These are phyloP conservation scores for Apiospora pterosperma DNA, from an alignment of 2,329 filamentous ascomycete genomes.

Conservation along the genomic window DNA sequence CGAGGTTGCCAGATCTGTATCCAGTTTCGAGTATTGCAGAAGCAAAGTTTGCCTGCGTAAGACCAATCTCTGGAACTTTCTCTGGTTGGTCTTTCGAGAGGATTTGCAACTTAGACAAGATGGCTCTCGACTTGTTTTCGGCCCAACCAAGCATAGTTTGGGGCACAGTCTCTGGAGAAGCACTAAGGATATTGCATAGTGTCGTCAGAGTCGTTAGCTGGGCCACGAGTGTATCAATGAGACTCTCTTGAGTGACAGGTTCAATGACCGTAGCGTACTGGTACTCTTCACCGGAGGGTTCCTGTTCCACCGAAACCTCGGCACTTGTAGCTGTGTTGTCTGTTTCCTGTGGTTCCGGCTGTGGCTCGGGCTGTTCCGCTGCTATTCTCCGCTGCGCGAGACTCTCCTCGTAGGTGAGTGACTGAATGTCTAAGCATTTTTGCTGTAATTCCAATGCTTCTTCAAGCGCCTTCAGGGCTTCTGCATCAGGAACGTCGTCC, in stretches of 20 bases:
- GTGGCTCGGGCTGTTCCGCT: slow-evolving; percentile 29
- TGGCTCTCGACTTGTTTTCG: slow-evolving; percentile 50
- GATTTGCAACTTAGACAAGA: slow-evolving; percentile 37
- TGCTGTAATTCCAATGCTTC: slow-evolving; percentile 24
- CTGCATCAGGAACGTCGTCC: slow-evolving; percentile 38
- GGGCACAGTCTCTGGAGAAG: slow-evolving; percentile 28
- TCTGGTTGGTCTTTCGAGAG: slow-evolving; percentile 13
- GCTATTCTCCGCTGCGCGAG: slow-evolving; percentile 28
- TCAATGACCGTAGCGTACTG: slow-evolving; percentile 67
- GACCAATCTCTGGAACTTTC: slow-evolving; percentile 21
- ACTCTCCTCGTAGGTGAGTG: slow-evolving; percentile 30
- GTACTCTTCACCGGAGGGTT: slow-evolving; percentile 36
- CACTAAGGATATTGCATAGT: slow-evolving; percentile 45
- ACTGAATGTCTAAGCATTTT: slow-evolving; percentile 49
- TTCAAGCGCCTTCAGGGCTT: slow-evolving; percentile 35
- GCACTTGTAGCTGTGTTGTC: not conserved
- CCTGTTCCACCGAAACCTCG: slow-evolving; percentile 18
- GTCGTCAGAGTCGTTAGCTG: slow-evolving; percentile 54
- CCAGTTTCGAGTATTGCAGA: slow-evolving; percentile 23
- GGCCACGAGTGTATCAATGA: slow-evolving; percentile 66
- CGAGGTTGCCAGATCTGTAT: slow-evolving; percentile 18
- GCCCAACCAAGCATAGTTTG: slow-evolving; percentile 48
- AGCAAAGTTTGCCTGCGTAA: slow-evolving; percentile 21
- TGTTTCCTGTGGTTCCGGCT: slow-evolving; percentile 2
- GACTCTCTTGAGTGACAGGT: slow-evolving; percentile 58